A percentile compares a stretch with the other conserved stretches of the same genome.
Conservation (phyloP, 306 rosid genomes). For the Hippophae rhamnoides region DNA sequence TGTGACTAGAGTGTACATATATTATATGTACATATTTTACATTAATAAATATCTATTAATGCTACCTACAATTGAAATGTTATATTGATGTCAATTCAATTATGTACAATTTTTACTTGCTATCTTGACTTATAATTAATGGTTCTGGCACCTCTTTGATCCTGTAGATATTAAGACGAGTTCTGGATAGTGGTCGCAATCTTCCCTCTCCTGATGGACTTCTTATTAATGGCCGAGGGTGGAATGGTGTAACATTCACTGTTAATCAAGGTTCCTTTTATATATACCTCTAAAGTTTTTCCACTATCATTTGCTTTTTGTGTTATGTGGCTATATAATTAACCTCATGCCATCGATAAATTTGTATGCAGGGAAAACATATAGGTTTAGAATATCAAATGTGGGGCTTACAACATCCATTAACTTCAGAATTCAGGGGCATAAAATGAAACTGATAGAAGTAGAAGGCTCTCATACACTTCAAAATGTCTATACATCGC, state of each 20-base stretch:
- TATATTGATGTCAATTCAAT: too few relatives aligned
- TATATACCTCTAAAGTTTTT: neutral
- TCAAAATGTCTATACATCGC: conserved; percentile 61
- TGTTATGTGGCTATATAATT: neutral
- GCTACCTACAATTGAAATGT: too few relatives aligned
- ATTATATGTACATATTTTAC: too few relatives aligned
- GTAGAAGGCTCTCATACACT: conserved; percentile 98
- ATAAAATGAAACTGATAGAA: conserved; percentile 68
- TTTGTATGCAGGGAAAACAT: conserved; percentile 63
- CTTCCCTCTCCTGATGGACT: conserved; percentile 88
- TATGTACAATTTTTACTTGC: too few relatives aligned
- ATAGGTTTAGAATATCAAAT: conserved; percentile 86
- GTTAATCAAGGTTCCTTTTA: conserved; percentile 66
- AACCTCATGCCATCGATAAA: conserved; percentile 7
- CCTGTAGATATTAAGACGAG: conserved; percentile 52
- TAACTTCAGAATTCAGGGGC: conserved; percentile 89
- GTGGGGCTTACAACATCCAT: conserved; percentile 88
- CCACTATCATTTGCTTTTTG: neutral
- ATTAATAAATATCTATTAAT: too few relatives aligned
- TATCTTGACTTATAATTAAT: neutral
- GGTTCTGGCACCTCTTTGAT: neutral
- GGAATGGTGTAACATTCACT: conserved; percentile 85
- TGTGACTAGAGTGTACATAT: too few relatives aligned
- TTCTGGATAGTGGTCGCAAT: conserved; percentile 57
- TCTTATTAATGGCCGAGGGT: conserved; percentile 85